phyloP scores from a whole-genome alignment of 768 basidiomycete species.

The Erythrobasidium yunnanense region DNA sequence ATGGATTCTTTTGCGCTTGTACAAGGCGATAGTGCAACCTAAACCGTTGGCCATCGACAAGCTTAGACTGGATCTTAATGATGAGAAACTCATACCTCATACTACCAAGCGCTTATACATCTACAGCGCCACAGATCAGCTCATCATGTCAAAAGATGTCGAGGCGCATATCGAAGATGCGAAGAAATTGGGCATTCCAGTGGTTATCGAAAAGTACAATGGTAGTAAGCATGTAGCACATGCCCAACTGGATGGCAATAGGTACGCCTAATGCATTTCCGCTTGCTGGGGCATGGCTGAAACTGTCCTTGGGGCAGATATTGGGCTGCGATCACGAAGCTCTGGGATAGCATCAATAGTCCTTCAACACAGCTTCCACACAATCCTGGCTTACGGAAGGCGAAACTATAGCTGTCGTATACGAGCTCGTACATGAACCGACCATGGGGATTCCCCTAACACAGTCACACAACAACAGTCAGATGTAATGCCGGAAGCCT shows the following conservation, averaged over 20 bases:
- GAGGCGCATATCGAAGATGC: conserved; percentile 17
- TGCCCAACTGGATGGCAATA: conserved; percentile 3
- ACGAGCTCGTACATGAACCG: too few species aligned
- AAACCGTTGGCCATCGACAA: background rate
- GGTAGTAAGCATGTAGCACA: conserved; percentile 22
- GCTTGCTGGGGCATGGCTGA: background rate
- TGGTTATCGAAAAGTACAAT: background rate
- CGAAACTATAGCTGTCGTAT: too few species aligned
- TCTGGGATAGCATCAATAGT: background rate
- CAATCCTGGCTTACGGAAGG: too few species aligned
- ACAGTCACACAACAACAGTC: too few species aligned
- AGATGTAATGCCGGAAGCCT: too few species aligned
- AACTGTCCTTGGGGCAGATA: background rate
- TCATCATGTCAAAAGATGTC: conserved; percentile 9
- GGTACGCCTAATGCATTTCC: background rate
- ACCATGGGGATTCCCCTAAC: too few species aligned
- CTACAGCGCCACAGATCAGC: background rate
- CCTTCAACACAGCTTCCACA: too few species aligned
- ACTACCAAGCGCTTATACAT: conserved; percentile 8
- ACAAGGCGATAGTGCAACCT: background rate
- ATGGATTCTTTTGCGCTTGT: background rate
- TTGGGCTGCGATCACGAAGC: background rate
- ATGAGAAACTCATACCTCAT: background rate
- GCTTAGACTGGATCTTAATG: background rate
- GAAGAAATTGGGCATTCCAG: background rate